phyloP scores from a whole-genome alignment of 2,329 filamentous ascomycete genomes.

The Capronia epimyces region DNA sequence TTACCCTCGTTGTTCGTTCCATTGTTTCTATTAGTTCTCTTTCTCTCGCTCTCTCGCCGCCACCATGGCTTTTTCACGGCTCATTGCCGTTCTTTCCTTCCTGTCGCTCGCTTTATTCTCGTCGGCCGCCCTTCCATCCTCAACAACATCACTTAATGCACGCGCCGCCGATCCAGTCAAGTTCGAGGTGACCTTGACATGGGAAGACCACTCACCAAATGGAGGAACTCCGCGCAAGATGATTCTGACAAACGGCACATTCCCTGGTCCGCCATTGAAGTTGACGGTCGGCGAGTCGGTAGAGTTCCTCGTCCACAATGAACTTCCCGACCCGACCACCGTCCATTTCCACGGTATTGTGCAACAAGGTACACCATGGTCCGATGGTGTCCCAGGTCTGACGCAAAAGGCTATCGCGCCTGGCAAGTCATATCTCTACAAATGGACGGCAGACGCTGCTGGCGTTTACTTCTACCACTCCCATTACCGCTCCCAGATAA shows the following conservation, averaged over 20 bases:
- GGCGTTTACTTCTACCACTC: constrained; percentile 64
- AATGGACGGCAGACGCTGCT: constrained; percentile 45
- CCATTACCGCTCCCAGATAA: constrained; percentile 59
- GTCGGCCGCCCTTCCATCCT: constrained; percentile 13
- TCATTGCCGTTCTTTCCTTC: constrained; percentile 19
- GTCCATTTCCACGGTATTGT: constrained; percentile 76
- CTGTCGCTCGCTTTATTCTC: constrained; percentile 25
- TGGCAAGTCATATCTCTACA: constrained; percentile 59
- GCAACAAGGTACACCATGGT: constrained; percentile 67
- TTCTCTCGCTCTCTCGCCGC: not conserved
- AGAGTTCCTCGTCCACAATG: constrained; percentile 64
- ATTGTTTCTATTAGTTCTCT: constrained; percentile 2
- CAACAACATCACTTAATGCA: constrained; percentile 14
- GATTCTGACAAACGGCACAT: constrained; percentile 69
- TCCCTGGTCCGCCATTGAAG: constrained; percentile 67
- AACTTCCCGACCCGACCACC: constrained; percentile 58
- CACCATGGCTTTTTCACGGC: constrained; percentile 22
- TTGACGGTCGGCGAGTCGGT: constrained; percentile 68
- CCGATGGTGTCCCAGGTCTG: constrained; percentile 66
- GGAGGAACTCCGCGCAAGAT: constrained; percentile 47
- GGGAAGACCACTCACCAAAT: constrained; percentile 34
- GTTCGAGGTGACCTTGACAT: constrained; percentile 35
- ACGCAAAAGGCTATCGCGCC: constrained; percentile 64
- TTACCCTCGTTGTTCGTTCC: constrained; percentile 15
- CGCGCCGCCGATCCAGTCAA: constrained; percentile 16